Base-by-base conservation (phyloP, 208 protist genomes). In the Crithidia expoeki region DNA sequence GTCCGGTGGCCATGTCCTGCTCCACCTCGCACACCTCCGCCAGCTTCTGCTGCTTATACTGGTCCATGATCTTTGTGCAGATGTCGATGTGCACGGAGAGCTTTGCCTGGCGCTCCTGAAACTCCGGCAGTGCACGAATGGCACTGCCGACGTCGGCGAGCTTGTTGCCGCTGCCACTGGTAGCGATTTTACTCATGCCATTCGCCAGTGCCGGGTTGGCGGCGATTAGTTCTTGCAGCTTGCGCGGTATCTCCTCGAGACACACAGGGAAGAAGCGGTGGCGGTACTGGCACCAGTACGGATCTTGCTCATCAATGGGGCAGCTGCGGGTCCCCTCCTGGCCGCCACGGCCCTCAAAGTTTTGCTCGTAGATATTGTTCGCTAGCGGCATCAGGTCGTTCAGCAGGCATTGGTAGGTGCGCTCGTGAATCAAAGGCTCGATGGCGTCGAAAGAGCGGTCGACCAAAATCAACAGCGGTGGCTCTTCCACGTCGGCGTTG, bases 41-140 rank as follows among this genome's bases (percentile, higher is more conserved):
- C 52, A 94, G 74, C 25, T 78, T 73, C 70, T 86, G 67, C 53
- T 81, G 65, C 51, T 72, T 78, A 76, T 90, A 94, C 52, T 76
- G 33, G 25, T 83, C 65, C 80, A 89, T 90, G 32, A 94, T 72
- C 38, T 83, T 91, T 19, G 83, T 88, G 73, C 85, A 91, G 46
- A 94, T 91, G 72, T 94, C 88, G 60, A 94, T 87, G 68, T 94
- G 88, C 56, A 90, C 63, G 14, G 85, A 92, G 14, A 94, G 78
- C 73, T 88, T 89, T 25, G 81, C 72, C 68, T 94, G 82, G 68
- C 87, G 79, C 60, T 94, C 86, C 56, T 86, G 84, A 64, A 92
- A 92, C 74, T 88, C 81, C 1, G 84, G 83, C 34, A 92, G 53
- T 17, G 75, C 79, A 23, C 89, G 85, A 44, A 91, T 79, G 47